Conservation (phyloP, 164 flowering plant genomes). For the Berberis thunbergii region DNA sequence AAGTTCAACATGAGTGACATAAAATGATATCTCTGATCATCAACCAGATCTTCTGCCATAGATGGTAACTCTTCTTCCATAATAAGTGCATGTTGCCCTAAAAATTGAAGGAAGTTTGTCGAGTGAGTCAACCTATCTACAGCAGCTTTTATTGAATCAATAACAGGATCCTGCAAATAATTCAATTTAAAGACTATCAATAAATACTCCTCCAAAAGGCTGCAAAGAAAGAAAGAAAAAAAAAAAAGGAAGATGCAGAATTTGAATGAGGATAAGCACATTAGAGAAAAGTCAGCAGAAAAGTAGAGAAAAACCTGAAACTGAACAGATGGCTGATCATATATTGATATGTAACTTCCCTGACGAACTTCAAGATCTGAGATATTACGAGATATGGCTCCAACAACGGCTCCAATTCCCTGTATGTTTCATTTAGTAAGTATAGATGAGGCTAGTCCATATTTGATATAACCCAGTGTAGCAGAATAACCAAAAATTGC, state of each 20-base stretch:
- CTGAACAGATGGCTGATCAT: conserved; percentile 37
- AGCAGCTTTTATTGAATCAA: conserved; percentile 41
- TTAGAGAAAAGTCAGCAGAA: neutral
- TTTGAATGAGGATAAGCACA: neutral
- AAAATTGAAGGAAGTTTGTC: conserved; percentile 38
- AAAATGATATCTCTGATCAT: conserved; percentile 33
- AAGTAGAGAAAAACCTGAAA: conserved; percentile 20
- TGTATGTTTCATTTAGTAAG: conserved; percentile 12
- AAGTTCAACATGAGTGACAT: conserved; percentile 50
- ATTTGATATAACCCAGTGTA: neutral
- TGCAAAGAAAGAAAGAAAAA: conserved; percentile 1
- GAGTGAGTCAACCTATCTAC: conserved; percentile 42
- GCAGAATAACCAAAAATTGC: too few species aligned
- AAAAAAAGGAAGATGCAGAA: neutral
- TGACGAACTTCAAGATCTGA: conserved; percentile 34
- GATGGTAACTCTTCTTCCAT: conserved; percentile 39
- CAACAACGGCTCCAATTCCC: conserved; percentile 55
- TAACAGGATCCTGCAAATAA: conserved; percentile 40
- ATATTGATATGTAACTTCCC: conserved; percentile 40
- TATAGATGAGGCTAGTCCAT: neutral
- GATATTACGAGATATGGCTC: conserved; percentile 47
- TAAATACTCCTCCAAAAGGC: conserved; percentile 2
- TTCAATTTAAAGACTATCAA: conserved; percentile 1
- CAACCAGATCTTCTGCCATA: conserved; percentile 26
- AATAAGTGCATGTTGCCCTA: conserved; percentile 53